These are phyloP conservation scores for Allomyces macrogynus DNA, from an alignment of 192 early-diverging fungal species.

Conservation along the genomic window DNA sequence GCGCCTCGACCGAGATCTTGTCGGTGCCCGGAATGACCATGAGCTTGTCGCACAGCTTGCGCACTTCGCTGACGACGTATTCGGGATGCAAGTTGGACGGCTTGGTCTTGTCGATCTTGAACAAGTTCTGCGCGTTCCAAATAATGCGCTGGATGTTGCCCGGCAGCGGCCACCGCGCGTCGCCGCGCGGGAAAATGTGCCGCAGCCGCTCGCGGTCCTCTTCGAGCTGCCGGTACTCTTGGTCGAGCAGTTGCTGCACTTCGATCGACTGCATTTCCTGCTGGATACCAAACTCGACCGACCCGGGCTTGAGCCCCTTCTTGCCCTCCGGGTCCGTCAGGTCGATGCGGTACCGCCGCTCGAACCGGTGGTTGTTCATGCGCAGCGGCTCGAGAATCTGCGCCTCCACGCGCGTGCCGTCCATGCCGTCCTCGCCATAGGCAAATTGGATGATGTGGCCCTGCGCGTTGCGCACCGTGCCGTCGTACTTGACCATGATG, in stretches of 20 bases:
- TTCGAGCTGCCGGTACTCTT: conserved; percentile 55
- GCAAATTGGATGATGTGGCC: conserved; percentile 88
- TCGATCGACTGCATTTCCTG: conserved; percentile 59
- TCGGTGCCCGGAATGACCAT: conserved; percentile 76
- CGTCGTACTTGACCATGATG: conserved; percentile 93
- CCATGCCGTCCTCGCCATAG: conserved; percentile 98
- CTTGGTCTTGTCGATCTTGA: conserved; percentile 56
- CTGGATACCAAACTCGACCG: conserved; percentile 47
- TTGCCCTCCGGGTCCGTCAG: conserved; percentile 34
- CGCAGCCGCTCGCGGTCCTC: conserved; percentile 59
- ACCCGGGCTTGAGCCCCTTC: conserved; percentile 38
- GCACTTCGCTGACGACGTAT: conserved; percentile 51
- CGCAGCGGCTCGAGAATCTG: conserved; percentile 56
- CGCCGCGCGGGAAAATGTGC: conserved; percentile 56
- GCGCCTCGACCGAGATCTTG: conserved; percentile 61
- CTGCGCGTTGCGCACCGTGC: conserved; percentile 83
- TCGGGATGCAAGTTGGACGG: conserved; percentile 74
- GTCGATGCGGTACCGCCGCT: conserved; percentile 63
- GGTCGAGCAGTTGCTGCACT: conserved; percentile 48
- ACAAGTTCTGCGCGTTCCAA: conserved; percentile 74
- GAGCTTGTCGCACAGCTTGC: conserved; percentile 46
- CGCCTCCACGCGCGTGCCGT: conserved; percentile 67
- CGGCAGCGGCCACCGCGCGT: conserved; percentile 66
- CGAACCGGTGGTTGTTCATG: conserved; percentile 46
- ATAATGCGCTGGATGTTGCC: conserved; percentile 77